Evolutionary conservation across 192 early-diverging fungal species (phyloP), one percentile per base, ranked within the genome.

Genomic region (Jimgerdemannia lactiflua): DNA sequence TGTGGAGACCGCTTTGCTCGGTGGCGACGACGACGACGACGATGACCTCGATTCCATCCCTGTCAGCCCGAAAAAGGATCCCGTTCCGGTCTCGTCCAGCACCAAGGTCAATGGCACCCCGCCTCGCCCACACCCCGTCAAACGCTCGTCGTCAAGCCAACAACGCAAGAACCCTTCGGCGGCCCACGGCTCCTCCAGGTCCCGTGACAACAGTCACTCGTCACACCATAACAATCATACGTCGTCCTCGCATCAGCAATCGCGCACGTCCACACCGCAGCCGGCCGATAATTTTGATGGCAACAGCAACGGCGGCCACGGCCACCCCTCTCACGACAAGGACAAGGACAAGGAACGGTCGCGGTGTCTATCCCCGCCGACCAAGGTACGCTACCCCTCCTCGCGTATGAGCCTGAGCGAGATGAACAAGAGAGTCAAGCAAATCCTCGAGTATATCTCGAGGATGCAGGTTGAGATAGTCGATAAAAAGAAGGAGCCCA

Each of bases 381-480:
- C 88, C 64, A 86, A 85, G 65, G 72, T 88, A n/a, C 83, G 84
- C 70, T 82, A 83, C 59, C 90, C 90, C 7, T 75, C 85, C 67
- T 59, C 86, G 17, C 77, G 80, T 29, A 84, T 91, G 75, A 80
- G 84, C 9, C 64, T 92, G 19, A 75, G 74, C 44, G 91, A 92
- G 68, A 92, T 91, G 91, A 89, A 80, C 77, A 88, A 86, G 73
- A 84, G 91, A 10, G 85, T 87, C 11, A 91, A 89, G 77, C 89
- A 88, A 43, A 77, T 92, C 39, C 77, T 86, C 42, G 91, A 92
- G 40, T 91, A 87, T 73, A 83, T 91, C 6, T 75, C 79, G 40
- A 80, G 89, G 4, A 67, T 81, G 6, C 84, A 86, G 69, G 76
- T 83, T 11, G 79, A 81, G 42, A 86, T 83, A 85, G 71, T 70